Evolutionary conservation across 2,329 filamentous ascomycete genomes (phyloP).

Genomic region (Botrytis elliptica): DNA sequence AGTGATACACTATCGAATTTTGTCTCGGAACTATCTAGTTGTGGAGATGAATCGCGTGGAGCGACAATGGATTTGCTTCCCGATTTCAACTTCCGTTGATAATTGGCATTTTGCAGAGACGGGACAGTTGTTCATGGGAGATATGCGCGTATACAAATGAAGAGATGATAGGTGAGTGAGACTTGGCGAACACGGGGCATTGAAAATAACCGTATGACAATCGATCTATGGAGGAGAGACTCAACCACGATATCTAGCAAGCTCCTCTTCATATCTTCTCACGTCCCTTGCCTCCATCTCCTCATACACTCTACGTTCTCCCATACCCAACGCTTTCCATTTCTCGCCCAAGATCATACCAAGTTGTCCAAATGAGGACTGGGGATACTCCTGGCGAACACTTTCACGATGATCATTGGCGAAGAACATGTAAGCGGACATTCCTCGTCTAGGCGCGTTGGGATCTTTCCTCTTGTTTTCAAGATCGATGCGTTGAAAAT

Average conservation of each 20-base stretch:
- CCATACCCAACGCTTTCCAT: not conserved
- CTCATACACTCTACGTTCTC: not conserved
- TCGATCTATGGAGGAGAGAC: not conserved
- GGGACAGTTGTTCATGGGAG: not conserved
- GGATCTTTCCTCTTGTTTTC: not conserved
- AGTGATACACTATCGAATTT: not conserved
- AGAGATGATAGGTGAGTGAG: not conserved
- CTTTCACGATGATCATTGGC: not conserved
- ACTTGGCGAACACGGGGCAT: accelerated
- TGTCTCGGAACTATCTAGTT: not conserved
- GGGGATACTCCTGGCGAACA: not conserved
- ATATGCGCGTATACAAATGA: not conserved
- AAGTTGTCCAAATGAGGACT: not conserved
- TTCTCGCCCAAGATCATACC: not conserved
- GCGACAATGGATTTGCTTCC: not conserved
- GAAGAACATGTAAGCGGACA: not conserved
- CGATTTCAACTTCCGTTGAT: not conserved
- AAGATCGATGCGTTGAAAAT: not conserved
- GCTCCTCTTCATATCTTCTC: not conserved
- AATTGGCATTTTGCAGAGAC: not conserved
- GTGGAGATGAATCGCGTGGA: not conserved
- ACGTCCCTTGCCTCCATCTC: not conserved
- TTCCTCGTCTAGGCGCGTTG: not conserved
- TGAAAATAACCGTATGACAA: too few species aligned
- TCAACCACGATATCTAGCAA: not conserved